Evolutionary conservation across 2,329 filamentous ascomycete genomes (phyloP).

Genomic region (Sporothrix curviconia): DNA sequence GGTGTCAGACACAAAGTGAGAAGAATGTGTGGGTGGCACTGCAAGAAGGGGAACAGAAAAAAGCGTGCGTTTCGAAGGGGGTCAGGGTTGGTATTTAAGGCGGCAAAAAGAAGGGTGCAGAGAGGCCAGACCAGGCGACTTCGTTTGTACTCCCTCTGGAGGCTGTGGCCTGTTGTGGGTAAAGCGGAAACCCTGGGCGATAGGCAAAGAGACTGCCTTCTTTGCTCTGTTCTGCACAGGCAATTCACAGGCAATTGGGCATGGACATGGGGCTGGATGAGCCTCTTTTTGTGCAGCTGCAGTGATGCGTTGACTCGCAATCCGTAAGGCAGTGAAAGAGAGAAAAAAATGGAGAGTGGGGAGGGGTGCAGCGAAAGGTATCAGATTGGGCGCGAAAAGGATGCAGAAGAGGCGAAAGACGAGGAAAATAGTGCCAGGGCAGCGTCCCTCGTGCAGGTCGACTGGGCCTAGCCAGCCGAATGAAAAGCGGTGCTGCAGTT

Average conservation of each 20-base stretch:
- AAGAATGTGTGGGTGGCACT: neutral
- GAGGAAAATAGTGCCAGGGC: neutral
- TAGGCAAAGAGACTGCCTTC: neutral
- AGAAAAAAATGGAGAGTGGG: neutral
- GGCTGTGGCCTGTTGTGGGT: slow-evolving; percentile 1
- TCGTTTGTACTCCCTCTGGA: neutral
- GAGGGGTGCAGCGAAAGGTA: neutral
- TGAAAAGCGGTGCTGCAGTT: neutral
- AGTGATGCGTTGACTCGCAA: neutral
- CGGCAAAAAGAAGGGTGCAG: neutral
- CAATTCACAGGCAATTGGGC: slow-evolving; percentile 3
- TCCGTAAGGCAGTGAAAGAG: neutral
- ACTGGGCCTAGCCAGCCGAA: neutral
- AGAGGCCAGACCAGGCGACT: neutral
- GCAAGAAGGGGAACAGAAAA: neutral
- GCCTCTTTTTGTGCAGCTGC: neutral
- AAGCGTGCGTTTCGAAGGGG: neutral
- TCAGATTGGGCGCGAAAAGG: slow-evolving; percentile 6
- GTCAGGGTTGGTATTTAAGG: slow-evolving; percentile 11
- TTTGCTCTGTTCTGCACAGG: neutral
- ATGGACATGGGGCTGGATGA: slow-evolving; percentile 7
- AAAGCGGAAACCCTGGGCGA: neutral
- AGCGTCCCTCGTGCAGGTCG: neutral
- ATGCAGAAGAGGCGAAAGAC: neutral
- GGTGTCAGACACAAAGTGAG: neutral